phyloP scores from a whole-genome alignment of 768 basidiomycete species.

The Russula emetica region DNA sequence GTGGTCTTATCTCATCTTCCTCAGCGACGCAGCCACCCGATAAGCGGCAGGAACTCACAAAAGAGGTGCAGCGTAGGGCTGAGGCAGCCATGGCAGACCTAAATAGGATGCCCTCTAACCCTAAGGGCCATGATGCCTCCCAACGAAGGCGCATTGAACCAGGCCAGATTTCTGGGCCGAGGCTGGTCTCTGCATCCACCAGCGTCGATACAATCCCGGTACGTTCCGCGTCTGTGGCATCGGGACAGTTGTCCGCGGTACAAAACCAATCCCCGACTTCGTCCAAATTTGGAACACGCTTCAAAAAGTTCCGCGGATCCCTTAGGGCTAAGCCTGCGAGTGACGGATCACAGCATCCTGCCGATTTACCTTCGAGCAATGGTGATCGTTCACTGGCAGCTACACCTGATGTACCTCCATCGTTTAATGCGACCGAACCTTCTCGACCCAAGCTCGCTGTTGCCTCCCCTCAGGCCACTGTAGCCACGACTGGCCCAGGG shows the following conservation, averaged over 20 bases:
- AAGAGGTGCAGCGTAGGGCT: constrained; percentile 24
- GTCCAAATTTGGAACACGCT: constrained; percentile 65
- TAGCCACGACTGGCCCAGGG: constrained; percentile 67
- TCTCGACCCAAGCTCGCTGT: constrained; percentile 52
- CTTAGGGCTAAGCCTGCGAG: constrained; percentile 54
- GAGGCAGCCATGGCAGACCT: constrained; percentile 40
- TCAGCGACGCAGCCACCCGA: constrained; percentile 4
- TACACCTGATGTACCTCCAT: constrained; percentile 36
- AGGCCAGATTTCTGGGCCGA: constrained; percentile 40
- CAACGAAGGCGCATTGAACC: constrained; percentile 36
- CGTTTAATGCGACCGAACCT: constrained; percentile 49
- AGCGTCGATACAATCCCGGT: constrained; percentile 37
- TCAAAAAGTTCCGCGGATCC: constrained; percentile 68
- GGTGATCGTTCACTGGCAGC: constrained; percentile 35
- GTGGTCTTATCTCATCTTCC: not conserved
- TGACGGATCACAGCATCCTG: constrained; percentile 47
- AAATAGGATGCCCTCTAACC: constrained; percentile 41
- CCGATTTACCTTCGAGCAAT: constrained; percentile 41
- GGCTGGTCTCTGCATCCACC: constrained; percentile 40
- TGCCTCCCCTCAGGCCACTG: constrained; percentile 63
- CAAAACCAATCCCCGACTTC: constrained; percentile 23
- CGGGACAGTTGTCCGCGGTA: constrained; percentile 25
- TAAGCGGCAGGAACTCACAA: constrained; percentile 25
- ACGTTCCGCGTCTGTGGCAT: constrained; percentile 29
- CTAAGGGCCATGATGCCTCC: constrained; percentile 30